phyloP scores from a whole-genome alignment of 139 green algal genomes.

The Volvox africanus region DNA sequence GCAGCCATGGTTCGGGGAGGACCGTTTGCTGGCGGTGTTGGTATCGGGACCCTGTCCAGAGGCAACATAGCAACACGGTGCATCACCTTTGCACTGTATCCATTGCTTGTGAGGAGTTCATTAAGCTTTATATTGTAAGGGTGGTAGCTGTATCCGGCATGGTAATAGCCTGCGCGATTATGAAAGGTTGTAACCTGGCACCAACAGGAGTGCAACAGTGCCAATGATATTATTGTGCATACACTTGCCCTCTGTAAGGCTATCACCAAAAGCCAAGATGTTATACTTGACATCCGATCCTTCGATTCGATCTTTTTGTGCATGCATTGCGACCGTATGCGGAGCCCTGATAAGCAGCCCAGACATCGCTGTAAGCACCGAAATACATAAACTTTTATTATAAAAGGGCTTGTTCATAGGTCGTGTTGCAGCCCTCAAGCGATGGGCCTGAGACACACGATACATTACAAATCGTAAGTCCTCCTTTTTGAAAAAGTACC shows the following conservation, averaged over 20 bases:
- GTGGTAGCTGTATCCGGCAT: background rate
- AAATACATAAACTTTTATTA: background rate
- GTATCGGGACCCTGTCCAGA: background rate
- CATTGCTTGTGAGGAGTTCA: background rate
- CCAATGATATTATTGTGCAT: background rate
- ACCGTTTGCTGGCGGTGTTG: background rate
- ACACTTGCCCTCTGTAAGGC: constrained; percentile 12
- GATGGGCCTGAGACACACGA: background rate
- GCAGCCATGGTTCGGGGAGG: background rate
- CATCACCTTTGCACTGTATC: background rate
- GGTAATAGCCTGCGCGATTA: background rate
- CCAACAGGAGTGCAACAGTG: background rate
- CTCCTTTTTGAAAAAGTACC: too few relatives aligned
- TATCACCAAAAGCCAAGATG: constrained; percentile 2
- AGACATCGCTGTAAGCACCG: background rate
- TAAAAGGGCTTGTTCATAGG: background rate
- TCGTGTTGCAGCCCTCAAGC: background rate
- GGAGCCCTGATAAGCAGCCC: background rate
- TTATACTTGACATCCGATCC: background rate
- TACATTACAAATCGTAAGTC: too few relatives aligned
- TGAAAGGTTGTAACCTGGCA: background rate
- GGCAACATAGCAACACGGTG: background rate
- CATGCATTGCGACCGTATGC: background rate
- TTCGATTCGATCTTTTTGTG: background rate
- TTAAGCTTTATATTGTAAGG: background rate